Evolutionary conservation across 2,329 filamentous ascomycete genomes (phyloP), one percentile per base, ranked within the genome.

Genomic region (Epichloe hybrida): DNA sequence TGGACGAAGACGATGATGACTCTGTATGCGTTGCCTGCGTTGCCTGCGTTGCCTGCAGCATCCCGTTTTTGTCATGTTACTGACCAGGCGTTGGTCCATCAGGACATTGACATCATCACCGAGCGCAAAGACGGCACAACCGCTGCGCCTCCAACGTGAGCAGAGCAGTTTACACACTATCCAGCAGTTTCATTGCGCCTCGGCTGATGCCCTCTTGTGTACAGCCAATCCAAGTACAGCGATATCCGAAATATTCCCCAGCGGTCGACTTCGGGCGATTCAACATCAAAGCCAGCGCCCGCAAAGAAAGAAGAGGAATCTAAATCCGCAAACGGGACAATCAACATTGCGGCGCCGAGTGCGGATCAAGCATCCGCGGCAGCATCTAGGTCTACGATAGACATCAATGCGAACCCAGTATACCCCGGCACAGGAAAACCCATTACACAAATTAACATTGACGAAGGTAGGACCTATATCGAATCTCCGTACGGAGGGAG

Each of bases 401-500:
- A 97, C 62, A 79, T 96, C 50, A 81, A 94, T 65, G 84, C 77
- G 4, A 86, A 89, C 55, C 91, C 93, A 0, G 71, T 85, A 2
- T 90, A 94, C 65, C 81, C 85, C 17, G 73, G 77, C 3, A 83
- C 82, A 21, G 93, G 94, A 58, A 90, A 93, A 59, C 86, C 93
- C 59, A 80, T 89, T 49, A 84, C 82, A 7, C 84, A 82, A 54
- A 71, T 88, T 46, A 84, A 86, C 62, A 84, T 89, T 58, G 86
- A 90, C 61, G 72, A 80, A 68, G 77, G 77, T 79, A 55, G 20
- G 64, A 52, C 17, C 6, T 34, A 20, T 5, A 15, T 20, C 7
- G n/a, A 5, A 11, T 15, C 23, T n/a, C 41, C 31, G 4, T 0
- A 7, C 27, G n/a, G n/a, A 42, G 31, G 8, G 31, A 23, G 31